Evolutionary conservation across 805 yeast species (phyloP), one percentile per base, ranked within the genome.

Genomic region (Myxozyma mucilagina): DNA sequence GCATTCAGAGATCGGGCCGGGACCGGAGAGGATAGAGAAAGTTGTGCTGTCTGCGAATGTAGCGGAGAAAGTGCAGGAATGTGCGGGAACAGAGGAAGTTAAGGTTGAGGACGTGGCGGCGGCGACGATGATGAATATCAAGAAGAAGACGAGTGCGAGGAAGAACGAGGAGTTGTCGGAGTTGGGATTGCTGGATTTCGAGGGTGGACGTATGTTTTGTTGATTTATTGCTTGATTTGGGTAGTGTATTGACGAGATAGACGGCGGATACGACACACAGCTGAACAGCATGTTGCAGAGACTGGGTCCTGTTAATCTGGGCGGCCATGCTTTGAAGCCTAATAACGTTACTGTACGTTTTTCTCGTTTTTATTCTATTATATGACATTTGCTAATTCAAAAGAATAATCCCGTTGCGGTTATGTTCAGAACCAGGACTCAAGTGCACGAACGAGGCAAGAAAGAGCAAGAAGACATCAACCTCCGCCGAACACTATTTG

Each of bases 361-460:
- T 31, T 5, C 13, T 1, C 16, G 36, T 5, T 31, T 1, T 36
- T 18, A 7, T 51, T n/a, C 16, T 3, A 4, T 1, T 10, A 10
- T 34, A 24, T 31, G 20, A 4, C 29, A 20, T 36, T 41, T n/a
- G 14, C 53, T 44, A 39, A 55, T 38, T 1, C 14, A 2, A 1
- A 29, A 60, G 61, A 35, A 2, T 11, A 60, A 60, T 20, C 64
- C 64, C 32, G 59, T 60, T 18, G 57, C 61, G n/a, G 49, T 47
- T 16, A 61, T 61, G 65, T 61, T 59, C 45, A 45, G 42, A 36
- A 52, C 43, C 32, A 45, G 63, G 5, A 60, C 54, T 36, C 18
- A 11, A 1, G 55, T 59, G 10, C 48, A 44, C n/a, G 47, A 14
- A 20, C 60, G 53, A 35, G 65, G 59, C 16, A 29, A 16, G 29